Evolutionary conservation across 2,329 filamentous ascomycete genomes (phyloP).

Genomic region (Diaporthe humulicola): DNA sequence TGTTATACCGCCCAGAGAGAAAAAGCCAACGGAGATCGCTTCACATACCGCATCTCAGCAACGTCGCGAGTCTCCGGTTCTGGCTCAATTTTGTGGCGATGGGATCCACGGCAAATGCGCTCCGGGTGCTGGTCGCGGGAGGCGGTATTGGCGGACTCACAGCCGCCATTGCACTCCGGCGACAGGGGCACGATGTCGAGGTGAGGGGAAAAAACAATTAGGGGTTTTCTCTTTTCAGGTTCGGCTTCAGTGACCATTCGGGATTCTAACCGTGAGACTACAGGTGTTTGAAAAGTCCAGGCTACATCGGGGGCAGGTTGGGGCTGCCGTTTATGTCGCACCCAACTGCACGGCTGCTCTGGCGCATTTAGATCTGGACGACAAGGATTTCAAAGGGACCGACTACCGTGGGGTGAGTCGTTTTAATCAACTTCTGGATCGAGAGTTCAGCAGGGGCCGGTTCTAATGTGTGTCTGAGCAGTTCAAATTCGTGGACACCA

Average conservation of each 20-base stretch:
- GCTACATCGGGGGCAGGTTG: constrained; percentile 19
- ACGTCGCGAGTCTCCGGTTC: not conserved
- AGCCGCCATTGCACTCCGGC: constrained; percentile 34
- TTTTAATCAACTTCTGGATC: not conserved
- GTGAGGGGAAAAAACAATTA: not conserved
- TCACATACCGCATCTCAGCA: not conserved
- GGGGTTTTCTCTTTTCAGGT: no score
- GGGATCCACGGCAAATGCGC: constrained; percentile 1
- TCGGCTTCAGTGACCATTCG: no score
- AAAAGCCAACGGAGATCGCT: not conserved
- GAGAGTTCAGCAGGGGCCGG: not conserved
- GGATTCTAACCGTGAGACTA: not conserved
- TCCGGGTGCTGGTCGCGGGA: constrained; percentile 35
- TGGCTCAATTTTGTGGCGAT: not conserved
- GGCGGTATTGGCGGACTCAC: constrained; percentile 36
- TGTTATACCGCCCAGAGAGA: not conserved
- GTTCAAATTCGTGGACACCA: constrained; percentile 31
- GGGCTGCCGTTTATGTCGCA: constrained; percentile 35
- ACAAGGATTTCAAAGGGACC: constrained; percentile 15
- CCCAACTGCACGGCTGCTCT: constrained; percentile 38
- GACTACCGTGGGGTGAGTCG: constrained; percentile 32
- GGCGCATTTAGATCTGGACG: constrained; percentile 29
- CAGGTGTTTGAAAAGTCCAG: constrained; percentile 38
- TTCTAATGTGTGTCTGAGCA: not conserved
- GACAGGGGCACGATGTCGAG: constrained; percentile 37